Evolutionary conservation across 2,329 filamentous ascomycete species (phyloP).

Genomic region (Diaporthe ilicicola): DNA sequence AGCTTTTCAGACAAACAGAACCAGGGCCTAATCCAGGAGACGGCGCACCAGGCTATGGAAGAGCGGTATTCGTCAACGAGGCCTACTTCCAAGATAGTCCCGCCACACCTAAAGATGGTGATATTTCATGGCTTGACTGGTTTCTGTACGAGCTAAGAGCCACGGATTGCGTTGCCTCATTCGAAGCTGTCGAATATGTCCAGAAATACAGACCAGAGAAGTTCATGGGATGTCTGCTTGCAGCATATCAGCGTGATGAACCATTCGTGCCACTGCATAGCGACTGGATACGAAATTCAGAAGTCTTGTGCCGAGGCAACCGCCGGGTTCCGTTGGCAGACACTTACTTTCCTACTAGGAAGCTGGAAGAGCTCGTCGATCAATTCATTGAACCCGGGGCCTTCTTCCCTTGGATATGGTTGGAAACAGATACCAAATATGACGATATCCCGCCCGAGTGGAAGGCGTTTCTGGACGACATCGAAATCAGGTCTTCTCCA

Average conservation of each 20-base stretch:
- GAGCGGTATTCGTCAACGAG: conserved; percentile 30
- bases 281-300: neutral
- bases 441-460: conserved; percentile 23
- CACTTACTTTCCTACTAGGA: conserved; percentile 33
- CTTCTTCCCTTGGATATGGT: conserved; percentile 36
- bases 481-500: conserved; percentile 6
- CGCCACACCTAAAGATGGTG: neutral
- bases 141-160: neutral
- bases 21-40: conserved; percentile 29
- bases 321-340: conserved; percentile 19
- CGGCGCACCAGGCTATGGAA: conserved; percentile 28
- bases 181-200: conserved; percentile 27
- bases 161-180: neutral
- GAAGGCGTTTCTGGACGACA: conserved; percentile 19
- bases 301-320: conserved; percentile 9
- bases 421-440: conserved; percentile 12
- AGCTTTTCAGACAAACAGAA: conserved; percentile 30
- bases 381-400: conserved; percentile 30
- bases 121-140: conserved; percentile 26
- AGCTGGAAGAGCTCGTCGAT: conserved; percentile 20
- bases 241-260: neutral
- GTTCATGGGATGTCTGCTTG: conserved; percentile 31
- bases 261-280: neutral
- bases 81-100: conserved; percentile 32
- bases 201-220: conserved; percentile 34